phyloP scores from a whole-genome alignment of 164 flowering plant species.

The Stephania yunnanensis region DNA sequence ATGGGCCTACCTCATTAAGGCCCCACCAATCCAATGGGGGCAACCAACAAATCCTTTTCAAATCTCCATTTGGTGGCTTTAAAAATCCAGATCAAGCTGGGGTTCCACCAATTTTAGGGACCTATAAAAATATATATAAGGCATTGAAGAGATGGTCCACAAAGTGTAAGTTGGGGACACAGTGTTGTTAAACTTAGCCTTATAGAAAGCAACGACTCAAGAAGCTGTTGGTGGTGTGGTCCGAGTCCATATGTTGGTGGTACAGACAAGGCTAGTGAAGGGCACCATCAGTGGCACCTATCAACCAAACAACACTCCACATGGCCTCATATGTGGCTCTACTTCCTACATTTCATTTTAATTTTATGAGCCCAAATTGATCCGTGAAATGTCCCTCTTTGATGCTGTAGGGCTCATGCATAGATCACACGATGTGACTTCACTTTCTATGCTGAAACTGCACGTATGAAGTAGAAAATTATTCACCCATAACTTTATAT shows the following conservation, averaged over 20 bases:
- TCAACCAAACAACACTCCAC: slow-evolving; percentile 1
- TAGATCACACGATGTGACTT: not conserved
- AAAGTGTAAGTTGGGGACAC: not conserved
- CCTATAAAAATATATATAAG: no score
- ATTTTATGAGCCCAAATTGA: not conserved
- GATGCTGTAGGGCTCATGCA: not conserved
- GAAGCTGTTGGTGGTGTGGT: not conserved
- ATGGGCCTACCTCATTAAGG: not conserved
- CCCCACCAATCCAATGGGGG: not conserved
- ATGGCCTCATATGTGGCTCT: not conserved
- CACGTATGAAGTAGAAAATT: not conserved
- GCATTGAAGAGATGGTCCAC: not conserved
- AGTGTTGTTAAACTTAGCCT: not conserved
- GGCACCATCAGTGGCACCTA: not conserved
- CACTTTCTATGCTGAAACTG: not conserved
- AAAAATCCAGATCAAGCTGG: not conserved
- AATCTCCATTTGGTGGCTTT: not conserved
- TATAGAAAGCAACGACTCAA: not conserved
- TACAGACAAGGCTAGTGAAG: not conserved
- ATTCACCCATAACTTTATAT: not conserved
- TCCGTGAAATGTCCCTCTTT: not conserved
- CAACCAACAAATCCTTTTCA: not conserved
- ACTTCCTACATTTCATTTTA: not conserved
- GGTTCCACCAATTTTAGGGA: not conserved
- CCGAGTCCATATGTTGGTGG: not conserved